Conservation (phyloP, 208 protist species). For the Acanthamoeba quina region DNA sequence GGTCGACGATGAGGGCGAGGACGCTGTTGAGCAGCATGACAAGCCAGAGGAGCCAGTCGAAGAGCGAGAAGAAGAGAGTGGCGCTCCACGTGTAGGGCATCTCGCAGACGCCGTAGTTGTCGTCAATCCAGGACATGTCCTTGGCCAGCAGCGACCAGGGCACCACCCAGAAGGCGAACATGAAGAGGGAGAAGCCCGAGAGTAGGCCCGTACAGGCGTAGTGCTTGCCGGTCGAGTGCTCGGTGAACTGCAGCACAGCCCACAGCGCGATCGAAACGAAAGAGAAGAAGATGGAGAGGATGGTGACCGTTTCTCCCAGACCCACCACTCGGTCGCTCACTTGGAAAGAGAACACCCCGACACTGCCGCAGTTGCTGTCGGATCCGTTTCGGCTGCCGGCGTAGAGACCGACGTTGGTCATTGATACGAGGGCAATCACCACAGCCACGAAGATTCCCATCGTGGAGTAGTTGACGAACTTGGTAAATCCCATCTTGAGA, state of each 20-base stretch:
- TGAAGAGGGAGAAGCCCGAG: not conserved
- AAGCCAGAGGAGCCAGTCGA: constrained; percentile 17
- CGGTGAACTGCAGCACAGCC: not conserved
- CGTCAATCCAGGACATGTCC: not conserved
- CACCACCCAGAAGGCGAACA: constrained; percentile 37
- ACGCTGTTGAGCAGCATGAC: constrained; percentile 1
- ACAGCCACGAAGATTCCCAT: constrained; percentile 15
- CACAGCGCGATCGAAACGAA: not conserved
- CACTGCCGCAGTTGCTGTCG: not conserved
- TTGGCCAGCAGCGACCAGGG: constrained; percentile 12
- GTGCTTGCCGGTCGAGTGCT: not conserved
- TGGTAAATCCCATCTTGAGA: not conserved
- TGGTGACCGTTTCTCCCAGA: constrained; percentile 4
- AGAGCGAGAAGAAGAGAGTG: constrained; percentile 45
- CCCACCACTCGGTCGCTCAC: not conserved
- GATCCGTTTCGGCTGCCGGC: constrained; percentile 27
- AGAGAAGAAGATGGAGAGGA: constrained; percentile 9
- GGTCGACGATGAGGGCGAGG: constrained; percentile 15
- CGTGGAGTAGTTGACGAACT: constrained; percentile 17
- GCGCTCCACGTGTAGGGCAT: constrained; percentile 57
- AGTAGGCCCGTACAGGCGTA: constrained; percentile 1
- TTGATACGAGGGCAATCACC: not conserved
- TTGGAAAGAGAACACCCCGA: not conserved
- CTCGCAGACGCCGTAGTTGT: not conserved
- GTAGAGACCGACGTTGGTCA: constrained; percentile 23